These are phyloP conservation scores for Anthracocystis walkeri DNA, from an alignment of 1,284 basidiomycete genomes.

Conservation along the genomic window DNA sequence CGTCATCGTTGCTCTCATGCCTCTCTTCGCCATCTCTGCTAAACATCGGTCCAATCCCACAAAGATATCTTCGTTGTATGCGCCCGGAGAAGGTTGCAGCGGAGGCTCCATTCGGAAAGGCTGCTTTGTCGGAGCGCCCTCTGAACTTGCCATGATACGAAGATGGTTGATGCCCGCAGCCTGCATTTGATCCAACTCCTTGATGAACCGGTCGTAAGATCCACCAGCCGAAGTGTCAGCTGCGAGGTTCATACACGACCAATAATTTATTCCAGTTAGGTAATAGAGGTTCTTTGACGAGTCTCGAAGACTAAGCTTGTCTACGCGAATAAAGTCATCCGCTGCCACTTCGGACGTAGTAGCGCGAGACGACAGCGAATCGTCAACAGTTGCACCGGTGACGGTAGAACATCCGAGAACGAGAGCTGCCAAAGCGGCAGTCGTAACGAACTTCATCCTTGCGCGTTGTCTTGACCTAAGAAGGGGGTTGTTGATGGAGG, in stretches of 20 bases:
- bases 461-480: no score
- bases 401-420: neutral
- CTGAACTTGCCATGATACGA: constrained; percentile 50
- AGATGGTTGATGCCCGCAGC: constrained; percentile 53
- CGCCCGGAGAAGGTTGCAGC: constrained; percentile 22
- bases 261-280: constrained; percentile 36
- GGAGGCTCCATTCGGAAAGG: constrained; percentile 36
- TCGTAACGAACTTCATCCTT: no score
- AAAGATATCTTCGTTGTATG: constrained; percentile 49
- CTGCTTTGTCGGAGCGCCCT: constrained; percentile 17
- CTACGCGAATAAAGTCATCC: constrained; percentile 26
- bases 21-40: constrained; percentile 46
- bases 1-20: constrained; percentile 55
- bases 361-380: neutral
- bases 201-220: constrained; percentile 31
- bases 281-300: constrained; percentile 6
- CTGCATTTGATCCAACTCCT: constrained; percentile 50
- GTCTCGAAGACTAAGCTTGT: constrained; percentile 24
- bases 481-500: no score
- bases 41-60: constrained; percentile 50
- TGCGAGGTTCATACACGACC: constrained; percentile 56
- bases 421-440: neutral
- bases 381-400: neutral
- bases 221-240: constrained; percentile 45
- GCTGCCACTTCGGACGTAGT: neutral